These are phyloP conservation scores for Acidiella bohemica DNA, from an alignment of 495 filamentous ascomycete species.

Conservation along the genomic window DNA sequence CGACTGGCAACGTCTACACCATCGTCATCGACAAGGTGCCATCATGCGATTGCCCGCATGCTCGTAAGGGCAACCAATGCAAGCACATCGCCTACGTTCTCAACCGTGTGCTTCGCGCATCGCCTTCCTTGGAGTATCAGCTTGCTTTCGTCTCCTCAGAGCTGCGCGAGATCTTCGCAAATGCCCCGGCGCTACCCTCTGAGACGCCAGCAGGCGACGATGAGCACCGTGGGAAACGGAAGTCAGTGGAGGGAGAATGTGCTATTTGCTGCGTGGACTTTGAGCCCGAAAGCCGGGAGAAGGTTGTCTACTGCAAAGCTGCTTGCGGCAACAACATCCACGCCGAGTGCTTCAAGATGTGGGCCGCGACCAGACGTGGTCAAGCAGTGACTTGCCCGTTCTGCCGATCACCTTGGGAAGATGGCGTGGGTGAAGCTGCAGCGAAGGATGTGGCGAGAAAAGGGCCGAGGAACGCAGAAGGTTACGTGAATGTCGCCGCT, in stretches of 20 bases:
- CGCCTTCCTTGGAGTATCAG: constrained; percentile 54
- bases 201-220: constrained; percentile 21
- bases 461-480: constrained; percentile 16
- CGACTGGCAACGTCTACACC: constrained; percentile 67
- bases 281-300: constrained; percentile 36
- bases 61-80: constrained; percentile 48
- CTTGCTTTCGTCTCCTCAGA: constrained; percentile 55
- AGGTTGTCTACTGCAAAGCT: constrained; percentile 56
- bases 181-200: constrained; percentile 35
- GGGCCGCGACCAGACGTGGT: constrained; percentile 43
- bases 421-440: constrained; percentile 32
- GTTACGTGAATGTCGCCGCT: constrained; percentile 23
- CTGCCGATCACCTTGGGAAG: constrained; percentile 52
- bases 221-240: constrained; percentile 37
- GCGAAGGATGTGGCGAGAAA: constrained; percentile 28
- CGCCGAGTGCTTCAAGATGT: constrained; percentile 55
- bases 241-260: constrained; percentile 58
- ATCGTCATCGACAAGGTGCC: constrained; percentile 44
- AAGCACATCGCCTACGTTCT: constrained; percentile 64
- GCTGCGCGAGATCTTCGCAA: constrained; percentile 45
- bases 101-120: constrained; percentile 50
- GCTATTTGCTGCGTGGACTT: constrained; percentile 68
- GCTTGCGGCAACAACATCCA: constrained; percentile 73
- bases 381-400: constrained; percentile 51
- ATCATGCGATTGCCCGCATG: constrained; percentile 48